Conservation (phyloP, 192 early-diverging fungal genomes). For the Umbelopsis sp. region DNA sequence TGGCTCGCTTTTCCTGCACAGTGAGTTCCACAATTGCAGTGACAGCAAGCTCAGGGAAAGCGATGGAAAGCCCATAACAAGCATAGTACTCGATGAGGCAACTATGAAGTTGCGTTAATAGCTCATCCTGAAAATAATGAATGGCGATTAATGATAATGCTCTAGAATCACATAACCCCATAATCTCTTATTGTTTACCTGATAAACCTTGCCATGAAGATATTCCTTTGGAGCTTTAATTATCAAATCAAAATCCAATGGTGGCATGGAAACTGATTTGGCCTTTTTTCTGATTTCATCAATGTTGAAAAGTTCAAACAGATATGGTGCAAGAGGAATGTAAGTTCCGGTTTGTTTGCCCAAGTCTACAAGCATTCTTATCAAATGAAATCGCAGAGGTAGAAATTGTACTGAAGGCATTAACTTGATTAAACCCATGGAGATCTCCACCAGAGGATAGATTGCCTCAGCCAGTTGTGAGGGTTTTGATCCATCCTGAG, state of each 20-base stretch:
- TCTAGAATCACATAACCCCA: background rate
- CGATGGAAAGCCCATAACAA: conserved; percentile 76
- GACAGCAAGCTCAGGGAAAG: conserved; percentile 92
- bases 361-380: conserved; percentile 73
- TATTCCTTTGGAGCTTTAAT: conserved; percentile 86
- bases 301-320: conserved; percentile 81
- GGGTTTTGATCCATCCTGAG: conserved; percentile 39
- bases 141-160: too few relatives aligned
- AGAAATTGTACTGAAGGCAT: conserved; percentile 88
- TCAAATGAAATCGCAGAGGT: conserved; percentile 87
- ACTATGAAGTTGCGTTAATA: conserved; percentile 74
- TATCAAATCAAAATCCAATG: conserved; percentile 72
- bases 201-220: conserved; percentile 81
- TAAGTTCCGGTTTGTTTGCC: conserved; percentile 74
- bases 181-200: conserved; percentile 29
- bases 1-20: conserved; percentile 74
- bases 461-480: conserved; percentile 67
- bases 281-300: conserved; percentile 70
- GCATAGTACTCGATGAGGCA: conserved; percentile 81
- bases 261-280: conserved; percentile 76
- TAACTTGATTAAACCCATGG: conserved; percentile 66
- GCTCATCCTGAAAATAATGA: conserved; percentile 49
- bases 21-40: conserved; percentile 85
- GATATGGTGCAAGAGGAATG: conserved; percentile 80
- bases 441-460: conserved; percentile 84